These are phyloP conservation scores for Pleurotus ostreatus DNA, from an alignment of 768 basidiomycete genomes.

Conservation along the genomic window DNA sequence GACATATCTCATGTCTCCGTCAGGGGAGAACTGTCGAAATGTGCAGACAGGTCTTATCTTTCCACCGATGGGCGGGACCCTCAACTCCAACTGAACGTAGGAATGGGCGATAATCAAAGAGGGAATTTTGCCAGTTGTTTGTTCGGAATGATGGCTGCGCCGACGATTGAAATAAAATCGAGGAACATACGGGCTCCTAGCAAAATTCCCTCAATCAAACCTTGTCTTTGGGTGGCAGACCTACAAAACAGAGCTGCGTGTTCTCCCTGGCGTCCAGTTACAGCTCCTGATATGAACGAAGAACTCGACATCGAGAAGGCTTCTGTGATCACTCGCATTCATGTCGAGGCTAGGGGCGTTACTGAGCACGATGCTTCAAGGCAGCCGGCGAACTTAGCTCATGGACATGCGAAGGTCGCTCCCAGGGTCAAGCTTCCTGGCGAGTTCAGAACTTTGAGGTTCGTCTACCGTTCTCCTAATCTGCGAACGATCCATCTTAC, in stretches of 20 bases:
- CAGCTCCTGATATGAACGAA: background rate
- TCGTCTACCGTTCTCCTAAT: background rate
- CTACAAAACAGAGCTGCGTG: background rate
- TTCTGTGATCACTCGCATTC: background rate
- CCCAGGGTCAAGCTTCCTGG: slow-evolving; percentile 18
- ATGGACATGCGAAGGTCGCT: slow-evolving; percentile 8
- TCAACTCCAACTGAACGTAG: too few species aligned
- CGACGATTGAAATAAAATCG: background rate
- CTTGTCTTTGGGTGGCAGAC: background rate
- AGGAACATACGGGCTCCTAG: background rate
- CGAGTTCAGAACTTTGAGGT: slow-evolving; percentile 22
- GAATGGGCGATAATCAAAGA: slow-evolving; percentile 1
- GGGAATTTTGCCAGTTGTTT: slow-evolving; percentile 3
- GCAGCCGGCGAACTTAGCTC: background rate
- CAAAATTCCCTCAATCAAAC: background rate
- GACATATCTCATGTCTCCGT: too few species aligned
- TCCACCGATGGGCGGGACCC: too few species aligned
- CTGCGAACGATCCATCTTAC: background rate
- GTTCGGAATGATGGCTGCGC: background rate
- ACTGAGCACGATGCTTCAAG: background rate
- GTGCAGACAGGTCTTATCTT: too few species aligned
- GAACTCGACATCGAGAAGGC: slow-evolving; percentile 1
- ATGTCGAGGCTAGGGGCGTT: background rate
- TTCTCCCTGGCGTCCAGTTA: background rate
- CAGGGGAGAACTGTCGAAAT: too few species aligned